A percentile compares a stretch with the other conserved stretches of the same genome.
Evolutionary conservation across 2,329 filamentous ascomycete species (phyloP).

Genomic region (Dactylonectria macrodidyma): DNA sequence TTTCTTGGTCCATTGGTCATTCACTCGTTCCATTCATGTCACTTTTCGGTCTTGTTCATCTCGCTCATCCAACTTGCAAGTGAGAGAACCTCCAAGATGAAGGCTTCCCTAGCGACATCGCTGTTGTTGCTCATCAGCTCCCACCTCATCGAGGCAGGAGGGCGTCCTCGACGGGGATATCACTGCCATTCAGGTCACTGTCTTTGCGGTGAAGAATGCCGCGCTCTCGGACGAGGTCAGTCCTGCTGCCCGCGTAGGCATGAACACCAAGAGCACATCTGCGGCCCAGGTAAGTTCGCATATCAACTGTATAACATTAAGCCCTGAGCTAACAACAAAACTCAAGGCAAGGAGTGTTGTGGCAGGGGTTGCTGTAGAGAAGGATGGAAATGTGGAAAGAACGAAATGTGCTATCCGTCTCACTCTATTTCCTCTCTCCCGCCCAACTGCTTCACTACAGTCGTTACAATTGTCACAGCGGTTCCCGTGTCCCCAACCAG

Average conservation of each 20-base stretch:
- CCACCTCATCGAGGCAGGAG: not conserved
- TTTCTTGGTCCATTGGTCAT: too few species aligned
- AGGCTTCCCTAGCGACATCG: not conserved
- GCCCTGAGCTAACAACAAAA: not conserved
- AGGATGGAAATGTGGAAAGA: not conserved
- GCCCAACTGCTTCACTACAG: not conserved
- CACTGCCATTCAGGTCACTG: not conserved
- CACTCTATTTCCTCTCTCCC: not conserved
- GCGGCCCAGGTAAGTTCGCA: not conserved
- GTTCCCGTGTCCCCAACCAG: not conserved
- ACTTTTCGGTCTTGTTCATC: too few species aligned
- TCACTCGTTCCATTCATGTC: too few species aligned
- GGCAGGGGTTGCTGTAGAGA: not conserved
- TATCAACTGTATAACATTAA: not conserved
- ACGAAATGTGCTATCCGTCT: not conserved
- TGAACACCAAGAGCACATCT: not conserved
- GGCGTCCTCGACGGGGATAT: too few species aligned
- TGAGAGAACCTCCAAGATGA: too few species aligned
- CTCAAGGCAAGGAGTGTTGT: not conserved
- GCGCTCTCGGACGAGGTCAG: not conserved
- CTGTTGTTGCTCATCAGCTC: not conserved
- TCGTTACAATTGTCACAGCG: not conserved
- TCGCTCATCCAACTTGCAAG: too few species aligned
- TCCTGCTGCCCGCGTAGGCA: not conserved
- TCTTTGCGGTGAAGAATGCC: not conserved